Evolutionary conservation across 441 rosid species (phyloP).

Genomic region (Heliophila coronopifolia): DNA sequence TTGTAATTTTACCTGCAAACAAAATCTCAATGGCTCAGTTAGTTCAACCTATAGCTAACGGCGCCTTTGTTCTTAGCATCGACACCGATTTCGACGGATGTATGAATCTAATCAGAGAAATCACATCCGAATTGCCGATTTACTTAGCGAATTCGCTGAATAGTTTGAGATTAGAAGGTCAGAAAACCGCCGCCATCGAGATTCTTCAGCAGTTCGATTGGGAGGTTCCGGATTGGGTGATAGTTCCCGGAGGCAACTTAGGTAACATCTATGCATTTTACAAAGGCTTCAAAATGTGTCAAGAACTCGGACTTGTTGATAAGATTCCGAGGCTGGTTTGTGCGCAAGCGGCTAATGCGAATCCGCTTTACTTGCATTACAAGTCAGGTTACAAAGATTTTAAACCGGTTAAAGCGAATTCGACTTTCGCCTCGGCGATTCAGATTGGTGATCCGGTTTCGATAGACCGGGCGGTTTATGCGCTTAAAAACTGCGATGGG

Average conservation of each 20-base stretch:
- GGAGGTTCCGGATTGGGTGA: constrained; percentile 72
- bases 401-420: constrained; percentile 38
- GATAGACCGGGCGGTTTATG: constrained; percentile 59
- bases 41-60: constrained; percentile 67
- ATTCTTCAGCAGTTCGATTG: constrained; percentile 67
- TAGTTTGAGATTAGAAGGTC: constrained; percentile 63
- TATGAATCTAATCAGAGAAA: constrained; percentile 60
- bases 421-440: constrained; percentile 51
- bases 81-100: constrained; percentile 71
- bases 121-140: constrained; percentile 55
- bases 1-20: constrained; percentile 57
- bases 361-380: constrained; percentile 57
- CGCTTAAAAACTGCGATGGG: constrained; percentile 47
- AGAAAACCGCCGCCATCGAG: constrained; percentile 64
- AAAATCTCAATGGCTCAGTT: constrained; percentile 72
- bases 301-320: constrained; percentile 54
- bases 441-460: constrained; percentile 55
- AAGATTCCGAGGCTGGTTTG: constrained; percentile 60
- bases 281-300: constrained; percentile 67
- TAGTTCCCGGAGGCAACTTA: constrained; percentile 62
- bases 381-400: constrained; percentile 53
- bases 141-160: constrained; percentile 61
- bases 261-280: constrained; percentile 71
- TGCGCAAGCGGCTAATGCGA: constrained; percentile 68
- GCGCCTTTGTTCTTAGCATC: constrained; percentile 62